Percentiles rank a stretch among this genome's conserved stretches.
These are phyloP conservation scores for Porogramme epimiltina DNA, from an alignment of 1,284 basidiomycete genomes.

Conservation along the genomic window DNA sequence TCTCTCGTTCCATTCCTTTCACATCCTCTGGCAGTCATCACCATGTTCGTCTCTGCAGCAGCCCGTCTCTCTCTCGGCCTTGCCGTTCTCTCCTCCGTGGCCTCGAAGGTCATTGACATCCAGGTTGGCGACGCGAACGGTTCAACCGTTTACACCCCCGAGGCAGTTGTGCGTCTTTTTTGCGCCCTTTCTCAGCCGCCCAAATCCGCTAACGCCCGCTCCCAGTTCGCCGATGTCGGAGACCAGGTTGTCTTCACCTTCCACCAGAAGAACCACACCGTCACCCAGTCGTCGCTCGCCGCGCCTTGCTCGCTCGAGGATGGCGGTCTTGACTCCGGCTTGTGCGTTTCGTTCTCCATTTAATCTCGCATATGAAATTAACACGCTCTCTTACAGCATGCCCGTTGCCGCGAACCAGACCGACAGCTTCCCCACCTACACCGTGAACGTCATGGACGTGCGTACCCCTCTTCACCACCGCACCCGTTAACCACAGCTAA, in stretches of 20 bases:
- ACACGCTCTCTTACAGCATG: conserved; percentile 36
- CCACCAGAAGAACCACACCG: conserved; percentile 56
- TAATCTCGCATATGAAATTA: neutral
- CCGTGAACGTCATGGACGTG: conserved; percentile 40
- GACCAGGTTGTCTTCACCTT: conserved; percentile 65
- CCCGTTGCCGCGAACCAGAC: conserved; percentile 47
- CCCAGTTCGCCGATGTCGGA: conserved; percentile 49
- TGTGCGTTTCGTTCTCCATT: conserved; percentile 41
- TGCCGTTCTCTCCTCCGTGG: conserved; percentile 48
- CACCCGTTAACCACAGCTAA: neutral
- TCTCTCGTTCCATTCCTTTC: conserved; percentile 24
- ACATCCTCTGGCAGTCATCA: conserved; percentile 33
- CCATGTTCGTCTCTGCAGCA: conserved; percentile 45
- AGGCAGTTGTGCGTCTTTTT: conserved; percentile 48
- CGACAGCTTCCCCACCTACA: conserved; percentile 38
- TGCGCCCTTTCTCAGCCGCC: neutral
- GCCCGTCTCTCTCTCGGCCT: conserved; percentile 34
- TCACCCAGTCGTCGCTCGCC: conserved; percentile 57
- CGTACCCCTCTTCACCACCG: conserved; percentile 9
- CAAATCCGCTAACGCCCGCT: conserved; percentile 2
- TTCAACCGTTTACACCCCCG: conserved; percentile 45
- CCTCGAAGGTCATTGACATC: conserved; percentile 46
- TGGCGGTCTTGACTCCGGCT: conserved; percentile 59
- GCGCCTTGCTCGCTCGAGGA: conserved; percentile 49
- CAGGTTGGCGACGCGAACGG: conserved; percentile 53